Evolutionary conservation across 2,329 filamentous ascomycete genomes (phyloP), one percentile per base, ranked within the genome.

Genomic region (Plenodomus tracheiphilus): DNA sequence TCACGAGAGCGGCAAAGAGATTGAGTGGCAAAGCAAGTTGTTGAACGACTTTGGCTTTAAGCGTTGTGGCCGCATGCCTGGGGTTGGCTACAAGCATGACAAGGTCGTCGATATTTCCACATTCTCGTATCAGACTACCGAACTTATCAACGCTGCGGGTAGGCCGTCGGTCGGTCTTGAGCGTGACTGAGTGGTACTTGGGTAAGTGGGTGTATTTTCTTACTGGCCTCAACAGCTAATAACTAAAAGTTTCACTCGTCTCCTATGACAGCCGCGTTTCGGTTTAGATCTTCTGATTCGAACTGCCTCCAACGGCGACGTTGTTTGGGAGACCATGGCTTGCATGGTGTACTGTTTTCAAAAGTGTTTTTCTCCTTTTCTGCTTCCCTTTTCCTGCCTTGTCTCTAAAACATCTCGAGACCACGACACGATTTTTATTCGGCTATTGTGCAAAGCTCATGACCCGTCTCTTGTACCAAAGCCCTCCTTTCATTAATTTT

Each of bases 1-100:
- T 16, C 71, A 74, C 41, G 63, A 67, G 20, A 53, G 59, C 3
- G 62, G 65, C 6, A 66, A 65, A 0, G 52, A 66, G 2, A 44
- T 66, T 21, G 57, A 64, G 8, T 74, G 72, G 69, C 57, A 72
- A 1, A 52, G 44, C 0, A 57, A 65, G 2, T 77, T 73, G 56
- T 48, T 79, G 25, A 61, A 58, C n/a, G 42, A 54, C 7, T 74
- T 72, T 42, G 64, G 63, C 1, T 78, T 72, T 44, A 49, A 42
- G 17, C 59, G 58, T 19, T 51, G 51, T 1, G 70, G 68, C n/a
- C 58, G 66, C 28, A 36, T 69, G 2, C 20, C 54, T 2, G 47
- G 61, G 5, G 53, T 71, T 18, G 71, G 66, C 4, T 62, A 58
- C 51, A 73, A 73, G 57, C 6, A 54, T 7, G 62, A 57, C 8